Evolutionary conservation across 2,329 filamentous ascomycete genomes (phyloP).

Genomic region (Polychaeton citri): DNA sequence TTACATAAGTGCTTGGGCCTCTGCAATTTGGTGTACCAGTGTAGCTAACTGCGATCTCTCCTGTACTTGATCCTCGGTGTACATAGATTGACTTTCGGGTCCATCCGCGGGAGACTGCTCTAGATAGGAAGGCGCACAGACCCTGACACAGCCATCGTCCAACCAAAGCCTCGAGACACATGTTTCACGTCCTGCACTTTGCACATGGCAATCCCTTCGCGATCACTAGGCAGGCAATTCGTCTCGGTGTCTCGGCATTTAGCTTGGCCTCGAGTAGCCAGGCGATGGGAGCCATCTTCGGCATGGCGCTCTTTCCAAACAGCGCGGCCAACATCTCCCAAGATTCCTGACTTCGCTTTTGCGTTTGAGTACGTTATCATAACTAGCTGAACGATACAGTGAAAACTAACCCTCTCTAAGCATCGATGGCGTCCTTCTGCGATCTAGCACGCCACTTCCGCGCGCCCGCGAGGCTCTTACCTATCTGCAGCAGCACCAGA

Average conservation of each 20-base stretch:
- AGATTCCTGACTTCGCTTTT: slow-evolving; percentile 38
- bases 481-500: slow-evolving; percentile 58
- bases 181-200: neutral
- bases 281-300: neutral
- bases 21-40: no score
- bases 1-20: no score
- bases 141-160: neutral
- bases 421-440: slow-evolving; percentile 92
- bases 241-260: neutral
- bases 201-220: neutral
- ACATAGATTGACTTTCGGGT: no score
- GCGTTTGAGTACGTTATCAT: slow-evolving; percentile 42
- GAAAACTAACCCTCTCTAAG: slow-evolving; percentile 25
- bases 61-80: no score
- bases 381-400: neutral
- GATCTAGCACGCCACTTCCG: slow-evolving; percentile 64
- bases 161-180: neutral
- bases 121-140: neutral
- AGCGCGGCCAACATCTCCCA: slow-evolving; percentile 2
- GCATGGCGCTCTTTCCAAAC: slow-evolving; percentile 9
- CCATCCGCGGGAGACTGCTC: neutral
- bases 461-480: slow-evolving; percentile 61
- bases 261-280: neutral
- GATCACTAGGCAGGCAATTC: neutral
- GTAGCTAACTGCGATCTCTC: no score